A percentile compares a stretch with the other conserved stretches of the same genome.
Conservation (phyloP, 225 moss, liverwort and hornwort genomes). For the Lunularia cruciata region DNA sequence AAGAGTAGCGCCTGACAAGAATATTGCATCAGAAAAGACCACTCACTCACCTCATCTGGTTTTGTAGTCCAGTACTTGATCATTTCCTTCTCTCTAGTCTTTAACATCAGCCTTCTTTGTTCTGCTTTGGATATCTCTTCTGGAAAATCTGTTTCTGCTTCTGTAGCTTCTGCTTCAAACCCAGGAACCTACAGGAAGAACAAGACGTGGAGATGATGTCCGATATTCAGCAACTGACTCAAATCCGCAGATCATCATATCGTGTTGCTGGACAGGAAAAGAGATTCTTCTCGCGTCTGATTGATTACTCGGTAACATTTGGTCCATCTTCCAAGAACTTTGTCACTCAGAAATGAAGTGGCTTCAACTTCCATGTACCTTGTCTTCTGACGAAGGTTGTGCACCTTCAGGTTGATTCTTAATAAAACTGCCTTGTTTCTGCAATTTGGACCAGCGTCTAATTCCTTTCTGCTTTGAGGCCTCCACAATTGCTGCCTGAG, state of each 20-base stretch:
- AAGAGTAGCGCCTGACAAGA: background rate
- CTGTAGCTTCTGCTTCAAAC: conserved; percentile 45
- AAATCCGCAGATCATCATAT: no score
- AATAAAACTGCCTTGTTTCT: conserved; percentile 33
- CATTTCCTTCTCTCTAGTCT: conserved; percentile 85
- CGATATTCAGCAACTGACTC: no score
- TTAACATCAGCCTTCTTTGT: conserved; percentile 74
- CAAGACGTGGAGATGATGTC: no score
- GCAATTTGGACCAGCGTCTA: conserved; percentile 41
- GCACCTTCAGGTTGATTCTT: conserved; percentile 1
- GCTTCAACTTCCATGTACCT: conserved; percentile 39
- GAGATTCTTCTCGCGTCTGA: no score
- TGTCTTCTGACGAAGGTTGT: conserved; percentile 11
- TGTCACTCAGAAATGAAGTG: no score
- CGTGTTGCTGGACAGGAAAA: no score
- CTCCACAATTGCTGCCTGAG: conserved; percentile 40
- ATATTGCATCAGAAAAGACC: background rate
- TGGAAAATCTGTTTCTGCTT: conserved; percentile 56
- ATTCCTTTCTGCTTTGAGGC: conserved; percentile 40
- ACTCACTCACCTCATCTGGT: conserved; percentile 69
- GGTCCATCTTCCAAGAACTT: no score
- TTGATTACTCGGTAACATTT: no score
- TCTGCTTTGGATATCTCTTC: conserved; percentile 75
- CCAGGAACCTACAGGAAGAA: no score
- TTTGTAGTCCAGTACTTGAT: conserved; percentile 62